Evolutionary conservation across 129 eudicot genomes (phyloP), one percentile per base, ranked within the genome.

Genomic region (Pulicaria dysenterica): DNA sequence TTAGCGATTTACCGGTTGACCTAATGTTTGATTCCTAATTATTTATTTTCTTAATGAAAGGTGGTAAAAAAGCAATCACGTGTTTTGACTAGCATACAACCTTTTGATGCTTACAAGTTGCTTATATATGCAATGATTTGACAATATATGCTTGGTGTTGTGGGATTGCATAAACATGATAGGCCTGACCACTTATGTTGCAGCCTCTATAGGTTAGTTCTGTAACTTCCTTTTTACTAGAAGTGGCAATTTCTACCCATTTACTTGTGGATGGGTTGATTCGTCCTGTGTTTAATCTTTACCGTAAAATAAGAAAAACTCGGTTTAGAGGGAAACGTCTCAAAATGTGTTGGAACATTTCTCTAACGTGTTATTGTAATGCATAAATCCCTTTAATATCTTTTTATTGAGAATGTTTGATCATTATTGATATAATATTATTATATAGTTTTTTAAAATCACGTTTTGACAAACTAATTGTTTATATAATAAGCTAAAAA

Each of bases 141-240:
- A 78, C 86, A 55, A 85, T 79, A 81, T 80, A 74, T 75, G 86
- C 90, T 42, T 83, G 92, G 16, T 85, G 83, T 17, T 80, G 77
- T 74, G 82, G 82, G 42, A 83, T 90, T 81, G 91, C 88, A 60
- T 83, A 37, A 85, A 86, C 68, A 77, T 89, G 88, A 61, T 89
- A 24, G 64, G 79, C 83, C 75, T 87, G 72, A 89, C 96, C 38
- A 58, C 85, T 58, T 81, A 85, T 76, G 64, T 76, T 48, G 96
- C 89, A 60, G 66, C 79, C 5, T 58, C 78, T 42, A 45, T 66
- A 72, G 90, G 88, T 83, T 14, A 16, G 38, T 72, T 8, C 53
- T 55, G 39, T 53, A 39, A 37, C 56, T 10, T 38, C 56, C 14
- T 77, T 37, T 59, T 34, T 31, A 58, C 17, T 1, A 55, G 38